Evolutionary conservation across 306 rosid species (phyloP).

Genomic region (Rosa multiflora): DNA sequence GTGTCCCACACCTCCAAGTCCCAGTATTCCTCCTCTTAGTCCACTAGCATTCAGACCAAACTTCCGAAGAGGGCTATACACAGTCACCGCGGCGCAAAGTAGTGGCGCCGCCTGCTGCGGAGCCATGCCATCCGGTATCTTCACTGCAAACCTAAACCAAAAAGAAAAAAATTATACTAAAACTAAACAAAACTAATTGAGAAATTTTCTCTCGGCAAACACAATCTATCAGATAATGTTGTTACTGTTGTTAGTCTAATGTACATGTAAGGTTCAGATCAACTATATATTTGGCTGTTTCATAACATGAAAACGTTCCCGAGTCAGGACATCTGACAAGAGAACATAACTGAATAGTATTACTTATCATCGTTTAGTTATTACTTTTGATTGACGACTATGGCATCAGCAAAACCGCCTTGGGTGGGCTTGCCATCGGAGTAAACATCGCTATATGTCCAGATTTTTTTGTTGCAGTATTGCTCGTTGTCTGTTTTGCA

Average conservation of each 20-base stretch:
- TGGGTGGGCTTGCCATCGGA: slow-evolving; percentile 71
- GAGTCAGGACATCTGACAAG: neutral
- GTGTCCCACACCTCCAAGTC: slow-evolving; percentile 93
- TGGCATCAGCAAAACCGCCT: slow-evolving; percentile 82
- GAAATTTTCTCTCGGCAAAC: no score
- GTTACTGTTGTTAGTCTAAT: no score
- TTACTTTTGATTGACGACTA: slow-evolving; percentile 68
- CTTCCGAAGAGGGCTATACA: slow-evolving; percentile 70
- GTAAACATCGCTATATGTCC: slow-evolving; percentile 69
- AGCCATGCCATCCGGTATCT: slow-evolving; percentile 69
- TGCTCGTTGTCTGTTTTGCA: slow-evolving; percentile 68
- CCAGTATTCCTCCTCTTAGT: slow-evolving; percentile 65
- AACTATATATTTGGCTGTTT: no score
- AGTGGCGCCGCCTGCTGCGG: slow-evolving; percentile 76
- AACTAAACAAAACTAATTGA: neutral
- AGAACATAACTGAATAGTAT: neutral
- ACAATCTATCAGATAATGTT: no score
- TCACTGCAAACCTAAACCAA: slow-evolving; percentile 59
- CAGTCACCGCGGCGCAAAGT: slow-evolving; percentile 74
- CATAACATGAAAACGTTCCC: neutral
- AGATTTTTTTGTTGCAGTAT: slow-evolving; percentile 75
- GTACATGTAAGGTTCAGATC: no score
- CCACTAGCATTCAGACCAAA: slow-evolving; percentile 66
- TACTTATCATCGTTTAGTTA: neutral
- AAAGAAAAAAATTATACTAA: neutral